Percentiles rank a stretch among this genome's conserved stretches.
These are phyloP conservation scores for Atkinsonella texensis DNA, from an alignment of 2,329 filamentous ascomycete genomes.

Conservation along the genomic window DNA sequence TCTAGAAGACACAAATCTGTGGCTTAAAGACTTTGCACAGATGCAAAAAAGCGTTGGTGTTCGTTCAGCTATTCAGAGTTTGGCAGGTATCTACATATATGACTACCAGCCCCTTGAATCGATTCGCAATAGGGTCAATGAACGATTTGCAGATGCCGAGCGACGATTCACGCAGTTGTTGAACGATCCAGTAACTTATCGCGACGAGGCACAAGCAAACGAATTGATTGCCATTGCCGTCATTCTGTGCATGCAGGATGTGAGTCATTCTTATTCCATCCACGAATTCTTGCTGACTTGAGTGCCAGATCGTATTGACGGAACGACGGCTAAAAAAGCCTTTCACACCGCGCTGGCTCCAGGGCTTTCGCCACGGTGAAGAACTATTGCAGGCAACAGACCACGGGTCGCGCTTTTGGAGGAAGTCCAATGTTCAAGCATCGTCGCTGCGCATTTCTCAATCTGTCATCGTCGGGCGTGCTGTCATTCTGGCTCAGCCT, in stretches of 20 bases:
- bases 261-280: constrained; percentile 11
- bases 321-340: constrained; percentile 24
- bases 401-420: constrained; percentile 25
- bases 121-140: constrained; percentile 21
- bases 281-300: background rate
- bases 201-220: constrained; percentile 13
- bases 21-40: constrained; percentile 27
- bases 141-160: constrained; percentile 20
- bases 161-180: constrained; percentile 19
- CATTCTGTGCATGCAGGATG: constrained; percentile 28
- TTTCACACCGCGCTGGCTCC: constrained; percentile 23
- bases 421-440: constrained; percentile 20
- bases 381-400: constrained; percentile 23
- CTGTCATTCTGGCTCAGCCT: constrained; percentile 26
- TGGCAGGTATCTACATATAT: constrained; percentile 29
- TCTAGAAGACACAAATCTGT: constrained; percentile 25
- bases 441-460: constrained; percentile 24
- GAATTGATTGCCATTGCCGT: constrained; percentile 26
- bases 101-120: constrained; percentile 24
- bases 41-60: constrained; percentile 25
- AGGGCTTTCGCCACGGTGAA: constrained; percentile 24
- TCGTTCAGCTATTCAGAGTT: constrained; percentile 25
- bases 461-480: constrained; percentile 26
- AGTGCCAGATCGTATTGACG: constrained; percentile 22
- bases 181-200: constrained; percentile 12